Conservation (phyloP, 371 early-diverging fungal genomes). For the Quaeritorhiza haematococci region DNA sequence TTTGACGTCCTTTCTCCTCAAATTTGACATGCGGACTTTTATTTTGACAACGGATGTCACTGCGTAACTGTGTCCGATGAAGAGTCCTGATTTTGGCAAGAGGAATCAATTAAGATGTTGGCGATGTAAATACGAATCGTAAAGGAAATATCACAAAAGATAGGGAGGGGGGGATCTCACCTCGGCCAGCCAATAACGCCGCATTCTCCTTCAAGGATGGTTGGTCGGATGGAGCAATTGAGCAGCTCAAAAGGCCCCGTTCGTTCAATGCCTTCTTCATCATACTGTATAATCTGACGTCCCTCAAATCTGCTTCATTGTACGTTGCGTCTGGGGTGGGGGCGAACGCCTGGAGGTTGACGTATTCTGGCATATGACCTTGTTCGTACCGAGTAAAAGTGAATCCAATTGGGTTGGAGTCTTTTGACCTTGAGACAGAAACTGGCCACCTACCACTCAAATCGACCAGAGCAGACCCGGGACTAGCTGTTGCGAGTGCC, state of each 20-base stretch:
- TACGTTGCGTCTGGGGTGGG: constrained; percentile 2
- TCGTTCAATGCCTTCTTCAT: constrained; percentile 13
- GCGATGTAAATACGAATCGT: not conserved
- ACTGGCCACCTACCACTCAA: constrained; percentile 35
- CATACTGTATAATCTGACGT: constrained; percentile 17
- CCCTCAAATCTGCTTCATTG: constrained; percentile 9
- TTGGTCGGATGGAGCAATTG: constrained; percentile 18
- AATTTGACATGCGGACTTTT: constrained; percentile 20
- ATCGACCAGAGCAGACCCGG: constrained; percentile 45
- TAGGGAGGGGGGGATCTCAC: too few species aligned
- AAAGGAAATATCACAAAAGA: constrained; percentile 14
- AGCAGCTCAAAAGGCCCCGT: constrained; percentile 34
- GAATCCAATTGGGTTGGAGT: not conserved
- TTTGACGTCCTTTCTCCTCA: constrained; percentile 17
- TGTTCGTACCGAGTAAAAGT: not conserved
- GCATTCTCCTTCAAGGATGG: constrained; percentile 7
- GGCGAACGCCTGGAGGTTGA: constrained; percentile 13
- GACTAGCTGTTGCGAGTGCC: constrained; percentile 28
- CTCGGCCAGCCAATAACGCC: constrained; percentile 16
- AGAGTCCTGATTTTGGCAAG: constrained; percentile 7
- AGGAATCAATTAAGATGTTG: not conserved
- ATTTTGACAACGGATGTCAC: constrained; percentile 26
- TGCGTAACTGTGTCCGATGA: constrained; percentile 29
- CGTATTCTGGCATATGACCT: constrained; percentile 21
- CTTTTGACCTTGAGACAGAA: not conserved